Evolutionary conservation across 2,329 filamentous ascomycete species (phyloP), one percentile per base, ranked within the genome.

Genomic region (Cercospora nicotianae): DNA sequence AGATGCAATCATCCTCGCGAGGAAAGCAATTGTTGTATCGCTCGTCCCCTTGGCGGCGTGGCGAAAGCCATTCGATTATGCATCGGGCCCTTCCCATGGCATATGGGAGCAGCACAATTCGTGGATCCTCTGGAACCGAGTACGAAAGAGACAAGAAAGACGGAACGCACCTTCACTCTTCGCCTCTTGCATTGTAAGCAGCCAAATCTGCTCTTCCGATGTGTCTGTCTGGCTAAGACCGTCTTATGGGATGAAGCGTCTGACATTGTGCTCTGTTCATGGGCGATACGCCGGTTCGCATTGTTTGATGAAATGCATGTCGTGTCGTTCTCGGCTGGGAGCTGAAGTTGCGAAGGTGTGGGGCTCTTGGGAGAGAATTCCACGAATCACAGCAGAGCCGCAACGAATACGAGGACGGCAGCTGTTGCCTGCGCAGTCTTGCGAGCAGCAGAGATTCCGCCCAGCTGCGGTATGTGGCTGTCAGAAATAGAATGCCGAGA

Each of bases 151-250:
- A 30, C 13, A 57, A 18, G 13, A 23, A 16, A 26, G 48, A 18
- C n/a, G 18, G 16, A 28, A 51, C 67, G 64, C 30, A 72, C 70
- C 69, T 72, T 72, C 6, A 72, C 69, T 31, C 69, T 65, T 2
- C 70, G 64, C 30, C 62, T 66, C 28, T 72, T 72, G 45, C 70
- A 72, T 39, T 69, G 64, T 9, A 67, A n/a, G 48, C 70, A 72
- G 5, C 70, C 70, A 8, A 55, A 39, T 16, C 70, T 66, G 30
- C 64, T 67, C 28, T 72, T 72, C 12, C 67, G 66, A 59, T 72
- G 70, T 16, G 67, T 68, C 57, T 65, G 62, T 55, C 63, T 48
- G 18, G 60, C 64, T 1, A 64, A n/a, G 13, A 36, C 48, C 3
- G 64, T 36, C 51, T 51, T 65, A 23, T 42, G 51, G 42, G 28